Evolutionary conservation across 495 filamentous ascomycete species (phyloP).

Genomic region (Cladorrhinum samala): DNA sequence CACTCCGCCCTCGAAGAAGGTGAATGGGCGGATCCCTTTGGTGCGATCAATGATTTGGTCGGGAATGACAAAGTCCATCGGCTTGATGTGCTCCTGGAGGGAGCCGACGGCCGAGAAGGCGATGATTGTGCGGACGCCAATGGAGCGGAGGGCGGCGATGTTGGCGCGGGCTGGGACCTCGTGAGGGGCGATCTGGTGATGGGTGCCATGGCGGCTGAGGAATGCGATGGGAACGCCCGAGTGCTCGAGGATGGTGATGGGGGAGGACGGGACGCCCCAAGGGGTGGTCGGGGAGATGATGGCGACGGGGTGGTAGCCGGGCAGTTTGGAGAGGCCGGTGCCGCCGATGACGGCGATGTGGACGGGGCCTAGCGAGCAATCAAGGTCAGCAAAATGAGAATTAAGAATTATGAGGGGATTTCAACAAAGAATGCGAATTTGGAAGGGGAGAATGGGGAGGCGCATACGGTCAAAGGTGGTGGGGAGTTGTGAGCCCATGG

Average conservation of each 20-base stretch:
- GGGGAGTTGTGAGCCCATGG: constrained; percentile 12
- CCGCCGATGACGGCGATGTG: constrained; percentile 95
- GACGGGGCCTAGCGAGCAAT: constrained; percentile 55
- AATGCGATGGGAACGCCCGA: constrained; percentile 78
- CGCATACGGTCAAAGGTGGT: constrained; percentile 17
- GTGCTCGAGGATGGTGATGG: constrained; percentile 85
- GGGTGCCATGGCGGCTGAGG: constrained; percentile 80
- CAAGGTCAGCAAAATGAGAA: no score
- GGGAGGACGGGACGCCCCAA: constrained; percentile 89
- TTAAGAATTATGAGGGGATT: no score
- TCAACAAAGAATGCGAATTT: background rate
- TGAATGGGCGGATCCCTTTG: constrained; percentile 86
- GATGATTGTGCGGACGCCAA: constrained; percentile 85
- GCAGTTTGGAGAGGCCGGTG: constrained; percentile 70
- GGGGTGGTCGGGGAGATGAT: constrained; percentile 66
- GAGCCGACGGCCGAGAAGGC: constrained; percentile 95
- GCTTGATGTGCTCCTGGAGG: constrained; percentile 83
- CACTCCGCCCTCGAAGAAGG: constrained; percentile 90
- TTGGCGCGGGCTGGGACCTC: constrained; percentile 90
- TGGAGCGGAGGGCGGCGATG: constrained; percentile 82
- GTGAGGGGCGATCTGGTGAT: constrained; percentile 87
- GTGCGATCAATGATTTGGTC: constrained; percentile 98
- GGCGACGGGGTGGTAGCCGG: constrained; percentile 76
- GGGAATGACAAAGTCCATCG: constrained; percentile 91
- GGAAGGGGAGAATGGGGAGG: background rate